Percentiles rank a stretch among this genome's conserved stretches.
phyloP scores from a whole-genome alignment of 1,284 basidiomycete genomes.

The Moesziomyces sp. region DNA sequence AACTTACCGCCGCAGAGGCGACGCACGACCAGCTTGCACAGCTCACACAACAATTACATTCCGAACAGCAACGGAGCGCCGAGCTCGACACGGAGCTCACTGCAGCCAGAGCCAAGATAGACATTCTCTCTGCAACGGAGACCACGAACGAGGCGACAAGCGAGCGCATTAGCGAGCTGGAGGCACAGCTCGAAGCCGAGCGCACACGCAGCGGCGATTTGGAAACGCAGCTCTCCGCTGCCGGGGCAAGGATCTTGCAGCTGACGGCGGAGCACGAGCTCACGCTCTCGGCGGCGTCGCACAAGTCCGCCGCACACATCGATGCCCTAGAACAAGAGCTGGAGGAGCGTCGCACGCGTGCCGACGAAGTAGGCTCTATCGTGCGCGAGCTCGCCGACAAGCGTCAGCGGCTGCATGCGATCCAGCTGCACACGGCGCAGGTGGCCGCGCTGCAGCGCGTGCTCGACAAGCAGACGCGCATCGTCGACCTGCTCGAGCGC shows the following conservation, averaged over 20 bases:
- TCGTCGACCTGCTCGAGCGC: constrained; percentile 19
- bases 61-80: neutral
- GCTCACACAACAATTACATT: neutral
- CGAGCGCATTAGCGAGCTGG: too few species aligned
- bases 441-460: constrained; percentile 8
- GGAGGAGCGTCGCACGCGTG: neutral
- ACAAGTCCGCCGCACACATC: constrained; percentile 18
- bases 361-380: constrained; percentile 7
- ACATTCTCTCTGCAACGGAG: too few species aligned
- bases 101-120: constrained; percentile 11
- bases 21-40: neutral
- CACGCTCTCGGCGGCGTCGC: constrained; percentile 16
- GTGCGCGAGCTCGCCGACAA: constrained; percentile 19
- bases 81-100: constrained; percentile 11
- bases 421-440: constrained; percentile 17
- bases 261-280: constrained; percentile 22
- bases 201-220: neutral
- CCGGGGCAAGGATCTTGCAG: constrained; percentile 23
- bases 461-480: constrained; percentile 13
- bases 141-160: too few species aligned
- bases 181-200: neutral
- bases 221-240: constrained; percentile 13
- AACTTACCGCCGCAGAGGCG: too few species aligned
- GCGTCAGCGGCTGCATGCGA: constrained; percentile 19
- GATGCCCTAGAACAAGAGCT: constrained; percentile 10